Evolutionary conservation across 2,329 filamentous ascomycete genomes (phyloP), one percentile per base, ranked within the genome.

Genomic region (Talaromyces sp.): DNA sequence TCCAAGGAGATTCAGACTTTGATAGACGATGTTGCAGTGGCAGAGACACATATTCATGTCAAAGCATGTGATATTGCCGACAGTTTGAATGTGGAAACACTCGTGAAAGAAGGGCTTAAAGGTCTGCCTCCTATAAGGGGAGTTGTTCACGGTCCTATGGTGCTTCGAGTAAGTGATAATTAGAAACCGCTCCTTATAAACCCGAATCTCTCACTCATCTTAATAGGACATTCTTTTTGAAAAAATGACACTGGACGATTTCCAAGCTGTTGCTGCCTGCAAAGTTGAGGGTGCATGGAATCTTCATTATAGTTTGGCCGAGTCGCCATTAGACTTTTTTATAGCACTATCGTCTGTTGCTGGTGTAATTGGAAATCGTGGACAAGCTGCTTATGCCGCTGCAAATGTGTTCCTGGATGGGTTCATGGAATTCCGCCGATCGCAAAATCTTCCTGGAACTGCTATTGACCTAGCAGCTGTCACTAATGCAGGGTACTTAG

Each of bases 61-160:
- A 67, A 74, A n/a, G 58, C 65, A 2, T 76, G 76, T 38, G 72
- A 72, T 62, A 70, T 79, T 5, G 66, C 66, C 29, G 64, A 62
- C 35, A 64, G 56, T 2, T 62, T 63, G 10, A 71, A 77, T 6
- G 71, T 78, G 0, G 55, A 67, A 8, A 63, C 68, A 0, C 55
- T 69, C 17, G 54, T 70, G 9, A 72, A 41, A 29, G 65, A 19
- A 38, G 48, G 46, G 11, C 64, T 54, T 58, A 63, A 65, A 53
- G 61, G 61, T 21, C 56, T 71, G 2, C 70, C 69, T 14, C 72
- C 77, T 0, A 70, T 82, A 19, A 68, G 71, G 1, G 80, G 79
- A 43, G 67, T 81, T 8, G 68, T 82, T 3, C 79, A 81, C 61
- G 70, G 72, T 5, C 74, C 80, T 27, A 80, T 81, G 78, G 78